Conservation (phyloP, 768 basidiomycete genomes). For the Phaeotremella skinneri region DNA sequence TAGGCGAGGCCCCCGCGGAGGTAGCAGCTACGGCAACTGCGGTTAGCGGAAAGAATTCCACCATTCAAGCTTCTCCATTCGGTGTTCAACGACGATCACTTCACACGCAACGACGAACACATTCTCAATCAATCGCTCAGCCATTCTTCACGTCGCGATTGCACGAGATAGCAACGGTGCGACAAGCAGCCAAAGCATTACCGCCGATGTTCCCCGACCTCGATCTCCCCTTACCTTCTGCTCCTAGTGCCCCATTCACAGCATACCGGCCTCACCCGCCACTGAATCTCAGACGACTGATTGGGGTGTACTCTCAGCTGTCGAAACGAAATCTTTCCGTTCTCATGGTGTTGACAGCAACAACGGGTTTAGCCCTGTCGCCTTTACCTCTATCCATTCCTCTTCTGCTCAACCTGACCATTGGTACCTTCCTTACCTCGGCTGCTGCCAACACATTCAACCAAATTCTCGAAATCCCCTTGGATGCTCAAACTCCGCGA, state of each 20-base stretch:
- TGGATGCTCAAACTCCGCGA: conserved; percentile 93
- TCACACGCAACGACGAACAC: conserved; percentile 15
- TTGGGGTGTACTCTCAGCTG: conserved; percentile 71
- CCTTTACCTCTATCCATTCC: conserved; percentile 81
- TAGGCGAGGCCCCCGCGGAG: conserved; percentile 7
- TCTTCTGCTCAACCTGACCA: conserved; percentile 76
- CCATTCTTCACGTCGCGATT: conserved; percentile 31
- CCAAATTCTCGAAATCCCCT: conserved; percentile 89
- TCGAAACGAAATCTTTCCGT: conserved; percentile 79
- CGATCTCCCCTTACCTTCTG: conserved; percentile 30
- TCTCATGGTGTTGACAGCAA: conserved; percentile 81
- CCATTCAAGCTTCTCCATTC: conserved; percentile 18
- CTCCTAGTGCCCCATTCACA: conserved; percentile 34
- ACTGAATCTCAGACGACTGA: conserved; percentile 56
- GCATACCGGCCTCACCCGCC: conserved; percentile 43
- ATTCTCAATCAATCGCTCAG: conserved; percentile 29
- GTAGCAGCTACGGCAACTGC: conserved; percentile 2
- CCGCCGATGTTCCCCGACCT: conserved; percentile 33
- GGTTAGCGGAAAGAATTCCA: neutral
- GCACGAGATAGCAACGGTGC: conserved; percentile 32
- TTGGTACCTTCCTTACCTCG: conserved; percentile 85
- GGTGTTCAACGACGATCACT: conserved; percentile 6
- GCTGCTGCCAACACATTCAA: conserved; percentile 93
- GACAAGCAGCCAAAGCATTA: conserved; percentile 22
- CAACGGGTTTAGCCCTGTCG: conserved; percentile 88